phyloP scores from a whole-genome alignment of 192 early-diverging fungal species.

The Anaeromyces robustus region DNA sequence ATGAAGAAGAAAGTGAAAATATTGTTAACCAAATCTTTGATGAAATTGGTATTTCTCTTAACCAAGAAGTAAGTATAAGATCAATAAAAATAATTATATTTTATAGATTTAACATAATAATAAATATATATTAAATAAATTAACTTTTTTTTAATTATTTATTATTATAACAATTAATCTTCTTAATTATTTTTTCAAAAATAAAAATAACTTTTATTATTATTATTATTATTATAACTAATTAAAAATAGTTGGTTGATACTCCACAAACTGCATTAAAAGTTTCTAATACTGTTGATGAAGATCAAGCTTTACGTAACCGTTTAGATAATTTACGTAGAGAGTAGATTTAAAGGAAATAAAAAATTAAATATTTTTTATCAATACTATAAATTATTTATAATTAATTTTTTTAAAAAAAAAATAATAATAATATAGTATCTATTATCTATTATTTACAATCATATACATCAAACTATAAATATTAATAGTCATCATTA shows the following conservation, averaged over 20 bases:
- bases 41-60: constrained; percentile 78
- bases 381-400: too few relatives aligned
- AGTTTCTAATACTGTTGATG: constrained; percentile 7
- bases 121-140: background rate
- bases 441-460: too few relatives aligned
- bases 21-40: constrained; percentile 90
- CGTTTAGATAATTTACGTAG: constrained; percentile 74
- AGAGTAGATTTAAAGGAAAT: constrained; percentile 31
- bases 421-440: too few relatives aligned
- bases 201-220: too few relatives aligned
- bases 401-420: too few relatives aligned
- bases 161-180: background rate
- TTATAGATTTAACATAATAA: too few relatives aligned
- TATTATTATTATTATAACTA: too few relatives aligned
- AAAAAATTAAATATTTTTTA: too few relatives aligned
- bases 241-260: background rate
- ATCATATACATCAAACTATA: too few relatives aligned
- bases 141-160: background rate
- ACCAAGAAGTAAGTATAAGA: constrained; percentile 49
- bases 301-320: constrained; percentile 75
- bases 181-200: background rate
- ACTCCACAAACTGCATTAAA: background rate
- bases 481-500: too few relatives aligned
- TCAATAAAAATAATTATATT: too few relatives aligned
- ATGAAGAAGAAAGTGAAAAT: constrained; percentile 76